A percentile compares a stretch with the other conserved stretches of the same genome.
phyloP scores from a whole-genome alignment of 2,329 filamentous ascomycete species.

The Paecilomyces sp. region DNA sequence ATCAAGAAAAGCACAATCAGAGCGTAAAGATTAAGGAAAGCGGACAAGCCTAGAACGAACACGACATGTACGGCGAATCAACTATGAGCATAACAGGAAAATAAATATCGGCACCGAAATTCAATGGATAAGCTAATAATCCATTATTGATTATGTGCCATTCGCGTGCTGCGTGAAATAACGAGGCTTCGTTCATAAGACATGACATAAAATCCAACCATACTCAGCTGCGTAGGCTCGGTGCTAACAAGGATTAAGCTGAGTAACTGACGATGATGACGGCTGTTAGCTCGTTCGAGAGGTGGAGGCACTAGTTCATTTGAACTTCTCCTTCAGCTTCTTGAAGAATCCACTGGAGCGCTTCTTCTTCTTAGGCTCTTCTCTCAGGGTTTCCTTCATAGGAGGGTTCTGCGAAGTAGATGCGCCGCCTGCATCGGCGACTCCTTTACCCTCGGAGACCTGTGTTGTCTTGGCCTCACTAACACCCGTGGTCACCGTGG shows the following conservation, averaged over 20 bases:
- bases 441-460: slow-evolving; percentile 6
- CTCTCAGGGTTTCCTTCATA: slow-evolving; percentile 1
- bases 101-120: not conserved
- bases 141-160: slow-evolving; percentile 7
- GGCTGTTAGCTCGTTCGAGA: not conserved
- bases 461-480: slow-evolving; percentile 12
- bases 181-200: not conserved
- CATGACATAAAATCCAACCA: not conserved
- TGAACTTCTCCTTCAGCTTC: slow-evolving; percentile 49
- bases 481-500: slow-evolving; percentile 17
- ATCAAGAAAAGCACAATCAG: not conserved
- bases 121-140: slow-evolving; percentile 5
- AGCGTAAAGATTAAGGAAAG: not conserved
- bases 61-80: not conserved
- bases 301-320: slow-evolving; percentile 13
- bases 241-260: not conserved
- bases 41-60: not conserved
- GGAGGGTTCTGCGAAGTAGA: not conserved
- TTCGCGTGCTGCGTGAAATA: not conserved
- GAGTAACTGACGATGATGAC: not conserved
- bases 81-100: not conserved
- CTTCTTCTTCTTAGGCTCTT: slow-evolving; percentile 59
- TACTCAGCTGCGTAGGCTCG: not conserved
- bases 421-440: not conserved
- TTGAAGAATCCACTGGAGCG: slow-evolving; percentile 56